phyloP scores from a whole-genome alignment of 441 rosid species.

The Populus trichocarpa region DNA sequence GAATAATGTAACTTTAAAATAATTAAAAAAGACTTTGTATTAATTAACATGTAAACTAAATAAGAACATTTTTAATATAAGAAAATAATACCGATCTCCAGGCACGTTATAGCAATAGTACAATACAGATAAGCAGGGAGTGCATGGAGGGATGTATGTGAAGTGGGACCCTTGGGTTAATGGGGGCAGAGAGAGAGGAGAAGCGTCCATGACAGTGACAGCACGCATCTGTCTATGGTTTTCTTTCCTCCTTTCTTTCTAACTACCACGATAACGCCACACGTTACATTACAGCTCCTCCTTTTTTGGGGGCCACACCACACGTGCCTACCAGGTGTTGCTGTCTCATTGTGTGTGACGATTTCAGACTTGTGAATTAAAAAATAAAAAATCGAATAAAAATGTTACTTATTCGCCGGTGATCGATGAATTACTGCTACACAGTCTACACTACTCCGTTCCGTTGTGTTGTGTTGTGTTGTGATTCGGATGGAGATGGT shows the following conservation, averaged over 20 bases:
- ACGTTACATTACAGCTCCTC: conserved; percentile 13
- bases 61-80: too few relatives aligned
- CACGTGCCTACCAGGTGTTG: conserved; percentile 16
- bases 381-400: background rate
- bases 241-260: background rate
- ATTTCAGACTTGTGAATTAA: too few relatives aligned
- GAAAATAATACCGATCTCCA: too few relatives aligned
- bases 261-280: conserved; percentile 13
- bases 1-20: too few relatives aligned
- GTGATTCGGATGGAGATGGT: too few relatives aligned
- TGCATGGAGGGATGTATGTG: background rate
- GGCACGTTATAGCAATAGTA: too few relatives aligned
- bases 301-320: background rate
- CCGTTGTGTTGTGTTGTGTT: too few relatives aligned
- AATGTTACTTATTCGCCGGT: too few relatives aligned
- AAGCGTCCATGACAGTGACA: conserved; percentile 5
- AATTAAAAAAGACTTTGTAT: too few relatives aligned
- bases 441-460: too few relatives aligned
- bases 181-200: background rate
- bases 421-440: too few relatives aligned
- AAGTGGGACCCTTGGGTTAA: conserved; percentile 14
- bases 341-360: conserved; percentile 4
- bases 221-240: conserved; percentile 8
- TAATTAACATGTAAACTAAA: too few relatives aligned
- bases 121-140: background rate